Base-by-base conservation (phyloP, 2,329 filamentous ascomycete species). In the Nectriaceae sp. region DNA sequence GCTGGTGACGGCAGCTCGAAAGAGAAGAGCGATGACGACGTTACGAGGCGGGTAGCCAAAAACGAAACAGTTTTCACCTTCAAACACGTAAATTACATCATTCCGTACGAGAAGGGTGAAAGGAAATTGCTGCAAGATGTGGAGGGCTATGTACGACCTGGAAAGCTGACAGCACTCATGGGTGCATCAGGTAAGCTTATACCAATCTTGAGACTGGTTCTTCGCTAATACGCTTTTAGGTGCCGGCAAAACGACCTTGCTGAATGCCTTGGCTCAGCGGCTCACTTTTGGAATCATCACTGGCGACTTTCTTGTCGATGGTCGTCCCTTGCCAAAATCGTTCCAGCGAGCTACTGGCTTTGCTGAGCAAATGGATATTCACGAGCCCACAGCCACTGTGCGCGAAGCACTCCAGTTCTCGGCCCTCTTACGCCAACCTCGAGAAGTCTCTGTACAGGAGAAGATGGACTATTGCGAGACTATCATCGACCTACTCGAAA, bases 121-220 rank as follows among this genome's bases (percentile, higher is more conserved):
- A 79, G 87, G 18, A 81, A 84, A 41, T 79, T 94, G 45, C 72
- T 94, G 18, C 82, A 91, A 50, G 78, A 90, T 51, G 85, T 93
- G 1, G 85, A 92, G 59, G 89, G 89, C n/a, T 93, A 86, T 76
- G 88, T 94, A 37, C 88, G 89, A 52, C 89, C 90, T 1, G 89
- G 89, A 24, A 91, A 87, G 44, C 70, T 92, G 42, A 92, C 88
- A 10, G 89, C 88, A 8, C 76, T 92, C 1, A 93, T 93, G 89
- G 87, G 76, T 29, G 74, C 75, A 19, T 77, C 75, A 36, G 74
- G 70, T 63, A 66, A 59, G 58, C 48, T 0, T 24, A 60, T 21
- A 3, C 21, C 19, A 11, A 41, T n/a, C 33, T 16, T 36, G 13
- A 3, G 2, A 1, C 20, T n/a, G 16, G 15, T 6, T 18, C 15